Conservation (phyloP, 768 basidiomycete species). For the Naganishia onofrii region DNA sequence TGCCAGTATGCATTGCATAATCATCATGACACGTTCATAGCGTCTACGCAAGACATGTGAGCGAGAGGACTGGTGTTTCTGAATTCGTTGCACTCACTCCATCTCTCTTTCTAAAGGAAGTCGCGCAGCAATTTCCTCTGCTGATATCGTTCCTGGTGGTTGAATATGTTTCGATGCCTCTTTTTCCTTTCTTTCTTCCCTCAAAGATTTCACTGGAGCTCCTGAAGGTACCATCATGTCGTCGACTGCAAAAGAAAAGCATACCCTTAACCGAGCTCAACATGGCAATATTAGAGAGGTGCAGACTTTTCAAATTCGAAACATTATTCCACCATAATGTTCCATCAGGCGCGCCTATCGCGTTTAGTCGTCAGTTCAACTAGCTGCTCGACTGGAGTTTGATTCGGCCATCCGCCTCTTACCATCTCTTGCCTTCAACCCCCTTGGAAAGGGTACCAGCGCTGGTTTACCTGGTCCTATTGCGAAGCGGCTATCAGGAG, state of each 20-base stretch:
- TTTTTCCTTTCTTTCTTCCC: slow-evolving; percentile 33
- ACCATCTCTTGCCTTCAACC: slow-evolving; percentile 44
- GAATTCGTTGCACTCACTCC: slow-evolving; percentile 38
- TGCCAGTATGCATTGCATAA: slow-evolving; percentile 48
- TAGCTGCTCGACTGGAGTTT: no score
- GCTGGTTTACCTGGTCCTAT: slow-evolving; percentile 49
- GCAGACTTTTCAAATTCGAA: slow-evolving; percentile 43
- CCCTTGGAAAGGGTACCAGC: slow-evolving; percentile 50
- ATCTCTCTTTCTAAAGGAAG: slow-evolving; percentile 43
- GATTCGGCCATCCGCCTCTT: no score
- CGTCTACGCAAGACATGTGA: slow-evolving; percentile 33
- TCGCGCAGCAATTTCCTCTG: slow-evolving; percentile 41
- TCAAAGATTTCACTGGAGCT: slow-evolving; percentile 24
- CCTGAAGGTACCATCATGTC: slow-evolving; percentile 28
- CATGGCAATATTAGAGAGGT: no score
- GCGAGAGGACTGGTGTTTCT: not conserved
- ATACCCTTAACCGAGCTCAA: no score
- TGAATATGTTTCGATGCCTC: slow-evolving; percentile 26
- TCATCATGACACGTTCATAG: slow-evolving; percentile 47
- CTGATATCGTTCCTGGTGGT: slow-evolving; percentile 29
- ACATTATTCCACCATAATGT: slow-evolving; percentile 52
- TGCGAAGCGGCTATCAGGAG: not conserved
- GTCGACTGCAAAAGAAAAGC: slow-evolving; percentile 7
- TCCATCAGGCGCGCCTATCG: slow-evolving; percentile 37
- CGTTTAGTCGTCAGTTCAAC: no score